Evolutionary conservation across 768 basidiomycete genomes (phyloP).

Genomic region (Tricholoma sp.): DNA sequence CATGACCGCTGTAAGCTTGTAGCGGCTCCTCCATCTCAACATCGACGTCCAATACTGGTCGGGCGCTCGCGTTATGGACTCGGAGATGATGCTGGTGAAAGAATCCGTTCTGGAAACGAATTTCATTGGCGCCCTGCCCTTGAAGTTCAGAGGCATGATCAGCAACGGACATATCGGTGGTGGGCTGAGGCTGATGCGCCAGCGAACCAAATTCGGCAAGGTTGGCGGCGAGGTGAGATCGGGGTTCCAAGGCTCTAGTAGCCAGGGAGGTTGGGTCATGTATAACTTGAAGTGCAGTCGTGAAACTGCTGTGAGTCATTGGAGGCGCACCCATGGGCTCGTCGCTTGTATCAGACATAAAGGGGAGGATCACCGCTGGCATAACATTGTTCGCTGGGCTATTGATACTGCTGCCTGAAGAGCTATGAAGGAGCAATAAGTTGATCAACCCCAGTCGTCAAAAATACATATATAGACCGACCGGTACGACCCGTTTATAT

Average conservation of each 20-base stretch:
- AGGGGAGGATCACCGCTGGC: neutral
- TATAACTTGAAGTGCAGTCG: neutral
- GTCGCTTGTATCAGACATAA: neutral
- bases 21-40: neutral
- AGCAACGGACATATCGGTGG: too few species aligned
- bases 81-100: neutral
- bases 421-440: neutral
- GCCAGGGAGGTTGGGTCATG: too few species aligned
- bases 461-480: neutral
- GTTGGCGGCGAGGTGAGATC: too few species aligned
- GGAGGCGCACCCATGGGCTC: neutral
- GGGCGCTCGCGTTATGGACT: neutral
- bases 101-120: neutral
- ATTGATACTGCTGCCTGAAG: neutral
- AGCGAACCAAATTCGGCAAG: neutral
- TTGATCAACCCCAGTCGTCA: neutral
- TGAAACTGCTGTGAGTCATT: too few species aligned
- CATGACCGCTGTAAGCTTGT: neutral
- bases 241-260: neutral
- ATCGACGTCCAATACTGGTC: neutral
- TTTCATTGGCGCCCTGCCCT: neutral
- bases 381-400: too few species aligned
- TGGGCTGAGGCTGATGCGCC: neutral
- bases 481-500: neutral
- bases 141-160: neutral